Base-by-base conservation (phyloP, 352 stramenopile species). In the Pythium phragmiticola region DNA sequence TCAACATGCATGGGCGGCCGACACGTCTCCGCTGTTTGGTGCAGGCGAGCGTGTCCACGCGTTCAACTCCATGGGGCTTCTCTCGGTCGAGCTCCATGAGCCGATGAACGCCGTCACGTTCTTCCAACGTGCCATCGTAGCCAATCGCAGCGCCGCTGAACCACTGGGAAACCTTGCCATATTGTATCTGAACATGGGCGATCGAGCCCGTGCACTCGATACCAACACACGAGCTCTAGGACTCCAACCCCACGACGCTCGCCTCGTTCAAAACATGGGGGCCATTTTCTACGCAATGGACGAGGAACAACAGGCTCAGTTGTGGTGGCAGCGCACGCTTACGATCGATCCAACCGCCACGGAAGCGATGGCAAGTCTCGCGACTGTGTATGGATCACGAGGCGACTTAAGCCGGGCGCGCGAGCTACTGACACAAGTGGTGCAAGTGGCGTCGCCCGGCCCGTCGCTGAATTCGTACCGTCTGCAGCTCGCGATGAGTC, bases 251-350 rank as follows among this genome's bases (percentile, higher is more conserved):
- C 28, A 71, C n/a, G 62, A 73, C 21, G 17, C 51, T 7, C 46
- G 49, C 2, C 26, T 80, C 36, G 43, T 73, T 8, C 69, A 77
- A 57, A 80, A 80, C 50, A 61, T 66, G 39, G 73, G 66, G 0
- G 33, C 66, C 7, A 68, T 70, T 28, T 52, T 71, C 3, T 50
- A 69, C 14, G 28, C 42, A 0, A 37, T 63, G 0, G 60, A 41
- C 6, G 26, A 57, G 6, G 21, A 65, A 7, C 33, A 45, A 2
- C 43, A 65, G 30, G 56, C 73, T 3, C 14, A 66, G 28, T 43
- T 14, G 4, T 69, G 59, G 30, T 75, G 60, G 63, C 4, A 65
- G 12, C 55, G 36, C 5, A 60, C 61, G 0, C 43, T 76, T 0
- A 4, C 21, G 2, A 34, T 56, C 3, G 37, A 73, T 54, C 50